Base-by-base conservation (phyloP, 768 basidiomycete genomes). In the Lentinula detonsa region DNA sequence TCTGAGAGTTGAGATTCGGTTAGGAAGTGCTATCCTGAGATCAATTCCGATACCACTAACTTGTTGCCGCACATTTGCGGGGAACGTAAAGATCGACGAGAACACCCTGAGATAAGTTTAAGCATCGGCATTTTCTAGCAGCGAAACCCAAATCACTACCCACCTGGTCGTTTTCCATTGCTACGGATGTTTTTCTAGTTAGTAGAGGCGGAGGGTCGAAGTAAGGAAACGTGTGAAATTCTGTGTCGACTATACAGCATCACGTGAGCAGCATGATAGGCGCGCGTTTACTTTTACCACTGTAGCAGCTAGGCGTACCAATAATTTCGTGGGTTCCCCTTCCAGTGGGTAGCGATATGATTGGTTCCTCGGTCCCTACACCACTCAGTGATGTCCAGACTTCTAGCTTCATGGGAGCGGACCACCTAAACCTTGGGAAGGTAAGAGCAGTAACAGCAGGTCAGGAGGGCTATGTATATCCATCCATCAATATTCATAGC, bases 31-130 rank as follows among this genome's bases (percentile, higher is more conserved):
- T 18, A 48, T 13, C 28, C 39, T 10, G 33, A 23, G 23, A 42
- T 15, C 18, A 33, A 37, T 51, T 55, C n/a, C 13, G 21, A 62
- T 62, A 85, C 13, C 13, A 39, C 92, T 73, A 72, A 97, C 95
- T 95, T 69, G 95, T 96, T 59, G 95, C 95, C 73, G 94, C 86
- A 76, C 97, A 98, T 79, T 98, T 98, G 85, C 97, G 93, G 77
- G 97, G 97, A 73, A 98, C 95, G 82, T 99, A 99, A 78, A 99
- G 95, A 84, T 98, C 97, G 73, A 99, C 97, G 76, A 99, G 95
- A 74, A 92, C 83, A 79, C 97, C 96, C 93, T 97, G 64, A 43
- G 66, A 11, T 34, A 61, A 40, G 16, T 35, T 31, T 62, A 8
- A 61, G 23, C 34, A 46, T 18, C 23, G 4, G n/a, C 2, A 8